A percentile compares a stretch with the other conserved stretches of the same genome.
These are phyloP conservation scores for Phoenix dactylifera DNA, from an alignment of 176 grass and related monocot species.

Conservation along the genomic window DNA sequence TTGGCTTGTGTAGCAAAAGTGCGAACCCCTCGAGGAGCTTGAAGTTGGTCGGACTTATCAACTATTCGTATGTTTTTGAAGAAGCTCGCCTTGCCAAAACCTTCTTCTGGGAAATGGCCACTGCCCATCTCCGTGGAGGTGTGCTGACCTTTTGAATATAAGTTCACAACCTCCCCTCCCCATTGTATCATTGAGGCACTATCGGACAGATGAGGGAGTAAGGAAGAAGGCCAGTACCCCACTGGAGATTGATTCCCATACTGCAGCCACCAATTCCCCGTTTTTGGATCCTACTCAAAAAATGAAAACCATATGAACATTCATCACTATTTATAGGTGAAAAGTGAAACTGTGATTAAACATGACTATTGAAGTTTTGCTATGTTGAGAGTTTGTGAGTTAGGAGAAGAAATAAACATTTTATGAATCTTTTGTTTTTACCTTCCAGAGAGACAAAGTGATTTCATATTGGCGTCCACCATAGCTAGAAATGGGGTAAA, in stretches of 20 bases:
- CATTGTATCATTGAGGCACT: conserved; percentile 2
- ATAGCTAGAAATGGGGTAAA: conserved; percentile 4
- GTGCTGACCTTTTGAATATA: too few relatives aligned
- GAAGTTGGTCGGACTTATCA: too few relatives aligned
- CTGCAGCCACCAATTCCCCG: conserved; percentile 12
- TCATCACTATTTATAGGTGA: too few relatives aligned
- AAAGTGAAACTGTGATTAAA: too few relatives aligned
- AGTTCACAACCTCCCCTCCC: background rate
- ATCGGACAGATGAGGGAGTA: conserved; percentile 2
- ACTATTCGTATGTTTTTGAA: too few relatives aligned
- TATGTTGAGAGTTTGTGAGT: too few relatives aligned
- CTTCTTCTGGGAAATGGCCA: too few relatives aligned
- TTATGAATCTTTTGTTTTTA: background rate
- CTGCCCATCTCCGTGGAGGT: too few relatives aligned
- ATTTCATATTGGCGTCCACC: conserved; percentile 4
- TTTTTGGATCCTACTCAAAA: background rate
- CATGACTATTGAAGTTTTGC: too few relatives aligned
- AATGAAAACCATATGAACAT: background rate
- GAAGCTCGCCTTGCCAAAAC: too few relatives aligned
- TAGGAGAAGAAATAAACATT: background rate
- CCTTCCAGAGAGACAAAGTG: conserved; percentile 2
- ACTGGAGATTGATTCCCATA: background rate
- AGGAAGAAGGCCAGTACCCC: conserved; percentile 12
- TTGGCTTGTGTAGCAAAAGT: too few relatives aligned
- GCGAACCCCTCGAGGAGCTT: too few relatives aligned